Conservation (phyloP, 1,284 basidiomycete genomes). For the Puccinia sorghi region DNA sequence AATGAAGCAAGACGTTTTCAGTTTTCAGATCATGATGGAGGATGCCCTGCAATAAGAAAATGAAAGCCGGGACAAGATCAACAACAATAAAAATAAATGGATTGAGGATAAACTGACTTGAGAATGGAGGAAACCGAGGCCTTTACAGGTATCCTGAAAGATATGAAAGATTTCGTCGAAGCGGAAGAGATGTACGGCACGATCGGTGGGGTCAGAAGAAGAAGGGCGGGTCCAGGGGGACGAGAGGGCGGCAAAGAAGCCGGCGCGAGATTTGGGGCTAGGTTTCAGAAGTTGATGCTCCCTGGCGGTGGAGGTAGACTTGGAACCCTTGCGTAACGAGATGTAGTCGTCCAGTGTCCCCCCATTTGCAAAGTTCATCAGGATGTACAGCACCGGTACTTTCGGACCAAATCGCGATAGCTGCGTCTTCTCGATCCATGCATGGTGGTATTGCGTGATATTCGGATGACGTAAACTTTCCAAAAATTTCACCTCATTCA, state of each 20-base stretch:
- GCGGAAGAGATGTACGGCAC: conserved; percentile 54
- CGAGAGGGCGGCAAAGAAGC: too few relatives aligned
- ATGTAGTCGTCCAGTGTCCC: conserved; percentile 57
- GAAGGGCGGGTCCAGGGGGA: background rate
- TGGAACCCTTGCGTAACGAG: conserved; percentile 22
- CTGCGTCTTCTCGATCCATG: conserved; percentile 73
- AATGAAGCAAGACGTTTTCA: conserved; percentile 85
- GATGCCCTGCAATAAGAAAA: conserved; percentile 58
- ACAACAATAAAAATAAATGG: background rate
- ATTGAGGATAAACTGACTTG: conserved; percentile 49
- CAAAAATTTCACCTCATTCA: conserved; percentile 70
- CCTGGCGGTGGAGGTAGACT: background rate
- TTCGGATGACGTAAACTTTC: conserved; percentile 86
- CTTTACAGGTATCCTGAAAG: conserved; percentile 55
- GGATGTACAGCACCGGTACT: conserved; percentile 56
- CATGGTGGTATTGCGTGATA: conserved; percentile 90
- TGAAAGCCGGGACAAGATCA: background rate
- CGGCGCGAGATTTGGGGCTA: too few relatives aligned
- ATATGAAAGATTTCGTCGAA: conserved; percentile 56
- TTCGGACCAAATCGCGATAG: conserved; percentile 53
- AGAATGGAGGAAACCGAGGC: conserved; percentile 56
- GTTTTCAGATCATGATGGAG: conserved; percentile 90
- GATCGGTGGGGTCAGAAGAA: conserved; percentile 23
- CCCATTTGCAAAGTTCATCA: conserved; percentile 58
- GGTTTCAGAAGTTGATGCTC: background rate